These are phyloP conservation scores for Castanea crenata DNA, from an alignment of 306 rosid genomes.

Conservation along the genomic window DNA sequence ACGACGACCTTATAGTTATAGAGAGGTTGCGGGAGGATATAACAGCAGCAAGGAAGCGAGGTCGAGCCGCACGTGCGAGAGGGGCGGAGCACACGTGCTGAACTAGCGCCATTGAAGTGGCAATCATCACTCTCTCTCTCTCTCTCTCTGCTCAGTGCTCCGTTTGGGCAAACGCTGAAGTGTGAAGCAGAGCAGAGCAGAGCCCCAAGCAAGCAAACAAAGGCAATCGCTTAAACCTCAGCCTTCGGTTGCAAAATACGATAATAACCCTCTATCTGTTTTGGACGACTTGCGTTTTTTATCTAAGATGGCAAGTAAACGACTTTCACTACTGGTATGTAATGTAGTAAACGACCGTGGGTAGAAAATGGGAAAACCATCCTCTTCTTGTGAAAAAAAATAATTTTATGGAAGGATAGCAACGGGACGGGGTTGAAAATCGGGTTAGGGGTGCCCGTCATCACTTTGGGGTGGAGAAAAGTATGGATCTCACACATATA, in stretches of 20 bases:
- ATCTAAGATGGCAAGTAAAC: neutral
- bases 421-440: too few species aligned
- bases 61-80: conserved; percentile 52
- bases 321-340: too few species aligned
- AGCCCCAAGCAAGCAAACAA: neutral
- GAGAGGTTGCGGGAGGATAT: conserved; percentile 29
- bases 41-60: conserved; percentile 32
- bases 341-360: too few species aligned
- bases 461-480: too few species aligned
- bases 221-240: conserved; percentile 31
- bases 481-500: too few species aligned
- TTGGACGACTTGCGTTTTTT: neutral
- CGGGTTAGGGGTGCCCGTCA: too few species aligned
- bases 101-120: conserved; percentile 57
- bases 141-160: neutral
- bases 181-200: neutral
- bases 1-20: too few species aligned
- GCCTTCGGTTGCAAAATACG: neutral
- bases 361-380: too few species aligned
- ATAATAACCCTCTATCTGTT: neutral
- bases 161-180: too few species aligned
- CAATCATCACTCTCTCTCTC: conserved; percentile 31
- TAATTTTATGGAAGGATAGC: too few species aligned
- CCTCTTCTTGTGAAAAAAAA: too few species aligned
- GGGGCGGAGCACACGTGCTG: conserved; percentile 64